These are phyloP conservation scores for Apiotrichum porosum DNA, from an alignment of 1,284 basidiomycete genomes.

Conservation along the genomic window DNA sequence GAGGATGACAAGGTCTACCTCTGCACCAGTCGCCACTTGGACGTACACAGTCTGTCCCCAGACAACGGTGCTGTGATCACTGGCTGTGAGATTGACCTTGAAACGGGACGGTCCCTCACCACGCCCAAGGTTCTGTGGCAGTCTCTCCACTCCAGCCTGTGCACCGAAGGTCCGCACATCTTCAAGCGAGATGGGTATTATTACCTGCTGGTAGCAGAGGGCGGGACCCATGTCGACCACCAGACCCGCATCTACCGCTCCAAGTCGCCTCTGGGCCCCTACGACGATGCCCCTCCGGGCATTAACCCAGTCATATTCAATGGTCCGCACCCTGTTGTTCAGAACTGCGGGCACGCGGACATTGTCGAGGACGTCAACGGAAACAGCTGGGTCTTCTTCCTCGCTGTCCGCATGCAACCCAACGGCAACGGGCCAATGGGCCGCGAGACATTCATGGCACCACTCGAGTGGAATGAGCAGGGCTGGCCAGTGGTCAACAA, in stretches of 20 bases:
- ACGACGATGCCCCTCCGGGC: conserved; percentile 10
- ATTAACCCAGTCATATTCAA: conserved; percentile 29
- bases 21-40: too few species aligned
- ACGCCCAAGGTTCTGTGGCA: conserved; percentile 5
- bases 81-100: conserved; percentile 9
- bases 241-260: conserved; percentile 22
- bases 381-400: conserved; percentile 23
- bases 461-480: conserved; percentile 23
- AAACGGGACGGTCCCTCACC: not conserved
- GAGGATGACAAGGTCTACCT: conserved; percentile 20
- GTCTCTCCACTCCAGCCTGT: not conserved
- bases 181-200: conserved; percentile 22
- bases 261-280: conserved; percentile 10
- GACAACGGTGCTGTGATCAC: not conserved
- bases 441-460: conserved; percentile 22
- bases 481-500: conserved; percentile 25
- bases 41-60: not conserved
- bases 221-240: conserved; percentile 29
- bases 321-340: conserved; percentile 13
- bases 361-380: conserved; percentile 21
- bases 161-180: conserved; percentile 32
- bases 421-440: conserved; percentile 12
- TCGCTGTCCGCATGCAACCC: conserved; percentile 15
- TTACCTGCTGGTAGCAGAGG: conserved; percentile 34
- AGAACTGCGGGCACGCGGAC: conserved; percentile 28